Percentiles rank a stretch among this genome's conserved stretches.
Conservation (phyloP, 2,329 filamentous ascomycete species). For the Fusarium lyarnte region DNA sequence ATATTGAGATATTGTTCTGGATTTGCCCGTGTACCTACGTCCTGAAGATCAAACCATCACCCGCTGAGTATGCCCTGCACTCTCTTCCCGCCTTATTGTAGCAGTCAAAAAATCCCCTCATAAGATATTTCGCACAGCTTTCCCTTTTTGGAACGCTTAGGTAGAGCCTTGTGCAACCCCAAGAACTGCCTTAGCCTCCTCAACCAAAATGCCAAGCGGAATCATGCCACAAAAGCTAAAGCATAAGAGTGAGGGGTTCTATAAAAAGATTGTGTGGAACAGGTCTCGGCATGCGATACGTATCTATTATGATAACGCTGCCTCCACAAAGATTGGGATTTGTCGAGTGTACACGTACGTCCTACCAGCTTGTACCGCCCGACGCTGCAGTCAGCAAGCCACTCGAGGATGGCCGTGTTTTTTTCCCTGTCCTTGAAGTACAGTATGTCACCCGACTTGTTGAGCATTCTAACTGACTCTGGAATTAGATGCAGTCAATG, state of each 20-base stretch:
- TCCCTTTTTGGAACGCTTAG: fast-evolving
- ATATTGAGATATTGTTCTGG: fast-evolving
- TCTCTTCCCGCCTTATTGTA: not conserved
- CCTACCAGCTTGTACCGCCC: not conserved
- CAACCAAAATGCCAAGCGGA: not conserved
- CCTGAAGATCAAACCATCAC: not conserved
- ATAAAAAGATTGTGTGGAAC: not conserved
- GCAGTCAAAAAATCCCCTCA: fast-evolving
- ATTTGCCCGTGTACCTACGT: not conserved
- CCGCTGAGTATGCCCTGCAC: not conserved
- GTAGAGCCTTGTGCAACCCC: not conserved
- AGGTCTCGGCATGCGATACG: not conserved
- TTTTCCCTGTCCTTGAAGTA: not conserved
- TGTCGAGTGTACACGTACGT: no score
- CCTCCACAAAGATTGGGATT: no score
- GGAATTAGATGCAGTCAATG: fast-evolving
- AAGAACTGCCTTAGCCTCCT: not conserved
- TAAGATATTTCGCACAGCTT: not conserved
- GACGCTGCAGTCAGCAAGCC: not conserved
- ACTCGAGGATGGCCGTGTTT: not conserved
- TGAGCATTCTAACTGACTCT: not conserved
- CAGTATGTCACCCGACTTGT: not conserved
- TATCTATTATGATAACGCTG: not conserved
- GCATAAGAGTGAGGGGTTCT: fast-evolving
- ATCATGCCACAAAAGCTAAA: not conserved